These are phyloP conservation scores for Saururus chinensis DNA, from an alignment of 164 flowering plant species.

Conservation along the genomic window DNA sequence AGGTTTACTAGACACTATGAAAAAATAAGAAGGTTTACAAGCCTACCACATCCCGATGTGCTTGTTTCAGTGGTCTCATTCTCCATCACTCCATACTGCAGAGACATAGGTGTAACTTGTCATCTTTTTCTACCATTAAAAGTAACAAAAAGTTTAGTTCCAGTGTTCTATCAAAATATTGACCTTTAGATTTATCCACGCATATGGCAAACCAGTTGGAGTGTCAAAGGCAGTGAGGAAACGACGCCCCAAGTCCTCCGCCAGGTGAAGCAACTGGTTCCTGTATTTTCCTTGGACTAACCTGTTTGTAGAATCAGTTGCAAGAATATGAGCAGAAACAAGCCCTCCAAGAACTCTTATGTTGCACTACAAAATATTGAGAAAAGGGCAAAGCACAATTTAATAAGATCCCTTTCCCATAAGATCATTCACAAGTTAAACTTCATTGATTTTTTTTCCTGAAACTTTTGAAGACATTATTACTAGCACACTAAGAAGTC, in stretches of 20 bases:
- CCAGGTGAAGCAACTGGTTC: constrained; percentile 70
- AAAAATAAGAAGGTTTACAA: too few species aligned
- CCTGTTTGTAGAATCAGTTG: constrained; percentile 85
- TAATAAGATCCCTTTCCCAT: background rate
- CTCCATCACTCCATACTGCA: constrained; percentile 94
- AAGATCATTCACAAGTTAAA: background rate
- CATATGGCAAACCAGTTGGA: constrained; percentile 96
- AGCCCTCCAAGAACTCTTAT: constrained; percentile 99
- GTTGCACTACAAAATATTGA: constrained; percentile 76
- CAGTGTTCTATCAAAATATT: background rate
- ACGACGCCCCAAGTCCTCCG: constrained; percentile 81
- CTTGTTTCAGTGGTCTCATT: constrained; percentile 95
- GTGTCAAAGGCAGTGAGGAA: constrained; percentile 83
- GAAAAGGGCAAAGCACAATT: constrained; percentile 15
- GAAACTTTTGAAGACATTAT: background rate
- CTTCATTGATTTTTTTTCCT: background rate
- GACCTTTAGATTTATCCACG: constrained; percentile 95
- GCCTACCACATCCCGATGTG: constrained; percentile 93
- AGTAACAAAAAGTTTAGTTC: background rate
- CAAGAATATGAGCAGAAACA: constrained; percentile 98
- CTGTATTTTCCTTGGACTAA: constrained; percentile 53
- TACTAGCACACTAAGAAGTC: background rate
- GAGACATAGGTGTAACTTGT: constrained; percentile 3
- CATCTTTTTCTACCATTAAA: background rate
- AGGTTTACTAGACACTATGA: too few species aligned